Percentiles rank a stretch among this genome's conserved stretches.
Evolutionary conservation across 108 stramenopile genomes (phyloP).

Genomic region (Cylindrotheca closterium): DNA sequence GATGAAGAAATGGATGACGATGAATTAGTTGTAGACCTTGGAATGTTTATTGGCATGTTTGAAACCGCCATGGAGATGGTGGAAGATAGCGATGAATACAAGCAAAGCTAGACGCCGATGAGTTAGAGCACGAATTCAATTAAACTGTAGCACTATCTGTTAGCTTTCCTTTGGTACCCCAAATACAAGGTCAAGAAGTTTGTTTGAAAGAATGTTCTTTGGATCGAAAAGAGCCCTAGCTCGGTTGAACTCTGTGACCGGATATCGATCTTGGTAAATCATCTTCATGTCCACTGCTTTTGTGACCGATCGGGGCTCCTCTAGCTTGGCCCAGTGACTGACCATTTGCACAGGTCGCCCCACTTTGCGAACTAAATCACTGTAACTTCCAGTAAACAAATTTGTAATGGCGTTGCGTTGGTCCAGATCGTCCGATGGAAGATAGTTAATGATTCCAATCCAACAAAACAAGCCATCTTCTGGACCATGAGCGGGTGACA

Average conservation of each 20-base stretch:
- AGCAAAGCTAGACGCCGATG: background rate
- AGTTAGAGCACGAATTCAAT: too few species aligned
- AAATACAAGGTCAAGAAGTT: conserved; percentile 38
- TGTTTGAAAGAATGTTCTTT: conserved; percentile 55
- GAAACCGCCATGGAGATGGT: conserved; percentile 91
- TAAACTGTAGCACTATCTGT: too few species aligned
- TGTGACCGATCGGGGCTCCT: conserved; percentile 50
- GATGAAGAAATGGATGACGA: conserved; percentile 42
- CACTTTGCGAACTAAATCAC: conserved; percentile 64
- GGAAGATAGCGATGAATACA: conserved; percentile 39
- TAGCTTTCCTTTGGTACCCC: conserved; percentile 33
- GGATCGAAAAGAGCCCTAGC: conserved; percentile 70
- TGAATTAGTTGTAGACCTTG: conserved; percentile 64
- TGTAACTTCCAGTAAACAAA: conserved; percentile 76
- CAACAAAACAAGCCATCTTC: conserved; percentile 65
- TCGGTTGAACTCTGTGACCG: conserved; percentile 58
- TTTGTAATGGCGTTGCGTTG: conserved; percentile 85
- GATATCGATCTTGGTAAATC: conserved; percentile 46
- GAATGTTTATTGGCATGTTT: conserved; percentile 90
- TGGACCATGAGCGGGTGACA: conserved; percentile 88
- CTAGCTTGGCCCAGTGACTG: conserved; percentile 96
- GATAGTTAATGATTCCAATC: conserved; percentile 96
- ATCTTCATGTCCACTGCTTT: conserved; percentile 46
- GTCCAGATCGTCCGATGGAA: conserved; percentile 72
- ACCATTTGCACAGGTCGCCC: conserved; percentile 64